Base-by-base conservation (phyloP, 129 eudicot species). In the Helichrysum umbraculigerum region DNA sequence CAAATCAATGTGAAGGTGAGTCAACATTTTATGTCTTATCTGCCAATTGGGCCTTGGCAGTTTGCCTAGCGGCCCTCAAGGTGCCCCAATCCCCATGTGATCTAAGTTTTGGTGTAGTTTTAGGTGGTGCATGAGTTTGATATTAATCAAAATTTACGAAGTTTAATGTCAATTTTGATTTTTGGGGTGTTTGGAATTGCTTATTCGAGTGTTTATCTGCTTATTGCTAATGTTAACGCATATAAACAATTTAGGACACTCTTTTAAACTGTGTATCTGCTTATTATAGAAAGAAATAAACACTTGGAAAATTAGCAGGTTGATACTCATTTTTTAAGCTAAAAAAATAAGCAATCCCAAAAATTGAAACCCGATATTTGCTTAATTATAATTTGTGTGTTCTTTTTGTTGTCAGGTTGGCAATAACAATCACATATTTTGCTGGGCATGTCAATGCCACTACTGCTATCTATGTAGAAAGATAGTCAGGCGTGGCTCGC, bases 391-490 rank as follows among this genome's bases (percentile, higher is more conserved):
- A 41, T 12, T 37, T 54, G 57, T 33, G 15, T 66, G 30, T 78
- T 47, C 21, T 44, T 64, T 63, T 25, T 33, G 6, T 52, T 72
- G 47, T 62, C 85, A 93, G 98, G 81, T 85, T 28, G 92, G 92
- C 15, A 94, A 94, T 69, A 94, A 94, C 75, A 94, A 94, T 85
- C 99, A 94, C 86, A 85, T 91, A 33, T 91, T 77, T 75, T 94
- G 99, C 71, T 89, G 99, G 97, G 84, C 93, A 51, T 94, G 99
- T 82, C 96, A 87, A 67, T 75, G 75, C 78, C 97, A 91, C 72
- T 87, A 88, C 78, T 94, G 99, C 81, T 94, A 91, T 74, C 51
- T 87, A 41, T 94, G 99, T 57, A 64, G 82, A 56, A 86, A 87
- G 86, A 73, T 79, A 33, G 96, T 94, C 34, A 84, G 80, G 52